Conservation (phyloP, 2,329 filamentous ascomycete species). For the Aspergillus jensenii region DNA sequence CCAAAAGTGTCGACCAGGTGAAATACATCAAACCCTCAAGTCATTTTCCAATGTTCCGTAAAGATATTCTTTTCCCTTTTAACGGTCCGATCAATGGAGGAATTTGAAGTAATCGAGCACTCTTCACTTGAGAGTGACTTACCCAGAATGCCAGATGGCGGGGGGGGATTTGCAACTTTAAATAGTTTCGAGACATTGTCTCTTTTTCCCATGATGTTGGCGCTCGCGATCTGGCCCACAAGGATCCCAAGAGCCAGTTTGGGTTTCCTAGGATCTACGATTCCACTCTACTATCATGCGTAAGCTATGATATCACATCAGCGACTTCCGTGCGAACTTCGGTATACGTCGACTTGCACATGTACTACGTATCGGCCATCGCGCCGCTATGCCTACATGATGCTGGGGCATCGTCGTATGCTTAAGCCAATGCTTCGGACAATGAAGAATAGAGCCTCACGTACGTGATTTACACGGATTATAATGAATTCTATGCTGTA, state of each 20-base stretch:
- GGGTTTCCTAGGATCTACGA: conserved; percentile 12
- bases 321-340: conserved; percentile 9
- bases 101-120: conserved; percentile 5
- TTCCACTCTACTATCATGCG: conserved; percentile 9
- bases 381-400: conserved; percentile 8
- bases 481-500: conserved; percentile 9
- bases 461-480: conserved; percentile 4
- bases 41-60: conserved; percentile 1
- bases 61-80: not conserved
- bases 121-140: conserved; percentile 6
- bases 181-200: no score
- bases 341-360: conserved; percentile 5
- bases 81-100: not conserved
- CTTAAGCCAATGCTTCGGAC: conserved; percentile 1
- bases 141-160: conserved; percentile 6
- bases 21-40: conserved; percentile 1
- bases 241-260: conserved; percentile 2
- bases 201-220: no score
- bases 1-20: conserved; percentile 4
- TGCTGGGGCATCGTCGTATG: conserved; percentile 5
- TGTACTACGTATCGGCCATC: conserved; percentile 8
- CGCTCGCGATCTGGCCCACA: no score
- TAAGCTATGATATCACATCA: conserved; percentile 16
- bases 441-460: conserved; percentile 5
- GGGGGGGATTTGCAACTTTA: not conserved